phyloP scores from a whole-genome alignment of 1,139 yeast species.

The Blastobotrys elegans region DNA sequence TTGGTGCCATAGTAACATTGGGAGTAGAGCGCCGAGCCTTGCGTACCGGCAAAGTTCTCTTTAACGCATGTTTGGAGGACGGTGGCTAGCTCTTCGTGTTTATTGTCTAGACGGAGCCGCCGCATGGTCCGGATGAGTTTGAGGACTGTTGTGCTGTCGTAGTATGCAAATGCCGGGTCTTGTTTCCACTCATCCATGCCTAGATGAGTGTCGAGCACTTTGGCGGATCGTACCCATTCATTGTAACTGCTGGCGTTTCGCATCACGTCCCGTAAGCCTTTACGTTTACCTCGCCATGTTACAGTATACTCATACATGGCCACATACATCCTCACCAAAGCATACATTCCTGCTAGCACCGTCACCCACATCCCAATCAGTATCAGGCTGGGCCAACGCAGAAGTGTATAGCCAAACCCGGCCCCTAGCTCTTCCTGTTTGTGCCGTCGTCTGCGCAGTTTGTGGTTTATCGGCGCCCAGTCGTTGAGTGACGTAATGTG shows the following conservation, averaged over 20 bases:
- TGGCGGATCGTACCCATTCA: slow-evolving; percentile 62
- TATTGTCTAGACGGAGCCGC: slow-evolving; percentile 34
- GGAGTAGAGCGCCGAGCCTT: slow-evolving; percentile 64
- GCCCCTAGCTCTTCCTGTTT: slow-evolving; percentile 19
- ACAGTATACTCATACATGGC: slow-evolving; percentile 54
- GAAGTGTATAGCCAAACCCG: slow-evolving; percentile 47
- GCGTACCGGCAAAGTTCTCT: slow-evolving; percentile 74
- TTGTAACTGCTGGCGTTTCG: slow-evolving; percentile 47
- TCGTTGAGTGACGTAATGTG: slow-evolving; percentile 56
- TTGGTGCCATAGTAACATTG: slow-evolving; percentile 77
- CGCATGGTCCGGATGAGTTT: slow-evolving; percentile 46
- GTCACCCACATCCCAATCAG: slow-evolving; percentile 51
- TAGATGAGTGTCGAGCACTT: slow-evolving; percentile 50
- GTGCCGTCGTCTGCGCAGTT: slow-evolving; percentile 14
- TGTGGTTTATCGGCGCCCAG: slow-evolving; percentile 56
- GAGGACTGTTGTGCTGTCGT: slow-evolving; percentile 59
- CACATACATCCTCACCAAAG: slow-evolving; percentile 54
- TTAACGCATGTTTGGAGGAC: slow-evolving; percentile 64
- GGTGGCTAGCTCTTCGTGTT: slow-evolving; percentile 47
- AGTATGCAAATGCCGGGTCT: slow-evolving; percentile 59
- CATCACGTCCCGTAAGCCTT: slow-evolving; percentile 45
- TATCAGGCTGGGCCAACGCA: slow-evolving; percentile 62
- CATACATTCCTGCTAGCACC: slow-evolving; percentile 47
- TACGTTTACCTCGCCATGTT: slow-evolving; percentile 54
- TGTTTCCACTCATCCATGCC: slow-evolving; percentile 61